Conservation (phyloP, 345 rosid genomes). For the Acer campestre region DNA sequence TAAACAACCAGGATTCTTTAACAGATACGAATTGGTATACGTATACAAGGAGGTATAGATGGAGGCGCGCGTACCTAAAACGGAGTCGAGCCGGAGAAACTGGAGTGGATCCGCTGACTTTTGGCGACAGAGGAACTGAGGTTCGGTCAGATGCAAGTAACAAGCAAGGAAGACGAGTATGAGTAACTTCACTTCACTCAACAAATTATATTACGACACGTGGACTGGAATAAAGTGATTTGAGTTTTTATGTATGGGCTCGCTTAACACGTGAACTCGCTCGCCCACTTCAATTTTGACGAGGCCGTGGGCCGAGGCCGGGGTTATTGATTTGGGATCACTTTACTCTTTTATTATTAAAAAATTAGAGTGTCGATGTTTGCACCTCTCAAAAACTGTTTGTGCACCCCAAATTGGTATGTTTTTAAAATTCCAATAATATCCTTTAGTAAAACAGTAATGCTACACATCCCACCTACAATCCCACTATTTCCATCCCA, state of each 20-base stretch:
- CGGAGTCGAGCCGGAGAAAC: conserved; percentile 8
- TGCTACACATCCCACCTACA: too few relatives aligned
- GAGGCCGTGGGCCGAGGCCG: neutral
- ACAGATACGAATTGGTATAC: neutral
- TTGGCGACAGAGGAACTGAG: neutral
- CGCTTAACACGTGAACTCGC: neutral
- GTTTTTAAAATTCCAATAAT: too few relatives aligned
- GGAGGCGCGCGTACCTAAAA: conserved; percentile 3
- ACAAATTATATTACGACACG: neutral
- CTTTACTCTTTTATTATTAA: too few relatives aligned
- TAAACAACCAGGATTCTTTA: neutral
- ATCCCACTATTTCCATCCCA: too few relatives aligned
- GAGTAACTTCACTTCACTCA: too few relatives aligned
- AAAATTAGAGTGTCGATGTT: too few relatives aligned
- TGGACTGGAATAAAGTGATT: neutral
- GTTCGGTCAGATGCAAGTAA: neutral
- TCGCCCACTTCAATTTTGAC: neutral
- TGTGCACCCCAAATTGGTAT: too few relatives aligned
- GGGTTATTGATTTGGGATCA: too few relatives aligned
- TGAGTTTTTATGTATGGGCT: neutral
- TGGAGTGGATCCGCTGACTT: conserved; percentile 9
- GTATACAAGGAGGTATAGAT: neutral
- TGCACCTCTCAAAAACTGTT: too few relatives aligned
- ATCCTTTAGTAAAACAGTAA: too few relatives aligned
- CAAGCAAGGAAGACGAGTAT: neutral